A percentile compares a stretch with the other conserved stretches of the same genome.
Evolutionary conservation across 1,284 basidiomycete species (phyloP).

Genomic region (Wolfiporia cocos): DNA sequence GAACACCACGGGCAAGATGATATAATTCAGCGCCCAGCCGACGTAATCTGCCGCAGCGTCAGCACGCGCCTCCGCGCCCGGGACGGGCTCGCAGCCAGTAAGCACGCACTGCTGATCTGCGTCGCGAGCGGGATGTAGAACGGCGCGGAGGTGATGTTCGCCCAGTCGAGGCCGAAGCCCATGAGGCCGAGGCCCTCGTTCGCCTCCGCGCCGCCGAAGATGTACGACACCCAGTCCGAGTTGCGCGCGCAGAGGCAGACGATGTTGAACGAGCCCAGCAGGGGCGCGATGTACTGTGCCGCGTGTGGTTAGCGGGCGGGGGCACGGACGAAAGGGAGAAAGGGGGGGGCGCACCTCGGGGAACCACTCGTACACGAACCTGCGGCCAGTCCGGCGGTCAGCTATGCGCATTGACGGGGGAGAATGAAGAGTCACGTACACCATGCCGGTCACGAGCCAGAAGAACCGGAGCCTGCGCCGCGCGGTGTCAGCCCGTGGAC

Average conservation of each 20-base stretch:
- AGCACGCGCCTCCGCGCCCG: not conserved
- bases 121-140: constrained; percentile 7
- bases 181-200: constrained; percentile 41
- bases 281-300: constrained; percentile 5
- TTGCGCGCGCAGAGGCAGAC: constrained; percentile 7
- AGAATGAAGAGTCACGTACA: constrained; percentile 13
- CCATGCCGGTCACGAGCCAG: constrained; percentile 45
- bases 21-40: constrained; percentile 7
- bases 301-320: not conserved
- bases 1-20: constrained; percentile 5
- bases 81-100: no score
- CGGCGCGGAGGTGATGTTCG: constrained; percentile 7
- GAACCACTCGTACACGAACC: constrained; percentile 8
- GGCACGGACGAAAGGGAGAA: not conserved
- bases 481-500: no score
- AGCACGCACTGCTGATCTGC: constrained; percentile 5
- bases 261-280: constrained; percentile 9
- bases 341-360: constrained; percentile 2
- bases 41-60: not conserved
- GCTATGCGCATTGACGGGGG: not conserved
- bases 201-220: constrained; percentile 42
- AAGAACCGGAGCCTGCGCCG: constrained; percentile 43
- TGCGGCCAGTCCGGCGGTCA: not conserved
- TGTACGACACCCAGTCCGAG: constrained; percentile 22
- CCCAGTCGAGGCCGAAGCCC: constrained; percentile 47